Percentiles rank a stretch among this genome's conserved stretches.
phyloP scores from a whole-genome alignment of 1,139 yeast species.

The Geotrichum carabidarum region DNA sequence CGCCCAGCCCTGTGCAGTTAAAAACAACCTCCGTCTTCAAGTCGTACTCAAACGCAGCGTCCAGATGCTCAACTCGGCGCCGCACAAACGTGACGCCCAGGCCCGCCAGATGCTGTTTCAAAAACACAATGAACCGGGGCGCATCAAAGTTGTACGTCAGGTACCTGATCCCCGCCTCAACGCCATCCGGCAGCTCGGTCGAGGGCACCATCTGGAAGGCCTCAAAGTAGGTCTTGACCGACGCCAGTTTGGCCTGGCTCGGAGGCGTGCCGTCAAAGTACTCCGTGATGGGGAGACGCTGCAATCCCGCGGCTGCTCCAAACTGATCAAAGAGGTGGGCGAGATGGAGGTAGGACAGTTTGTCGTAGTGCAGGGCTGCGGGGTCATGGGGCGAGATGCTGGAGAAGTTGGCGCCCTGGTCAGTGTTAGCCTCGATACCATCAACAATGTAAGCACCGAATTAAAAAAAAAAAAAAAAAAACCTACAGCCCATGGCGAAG shows the following conservation, averaged over 20 bases:
- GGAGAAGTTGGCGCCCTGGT: slow-evolving; percentile 47
- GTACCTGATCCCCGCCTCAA: slow-evolving; percentile 50
- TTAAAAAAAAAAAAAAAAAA: slow-evolving; percentile 13
- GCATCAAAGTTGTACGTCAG: slow-evolving; percentile 64
- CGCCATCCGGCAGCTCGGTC: slow-evolving; percentile 45
- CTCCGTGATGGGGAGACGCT: slow-evolving; percentile 50
- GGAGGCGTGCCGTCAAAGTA: slow-evolving; percentile 43
- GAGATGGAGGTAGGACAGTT: slow-evolving; percentile 50
- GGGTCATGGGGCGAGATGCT: slow-evolving; percentile 58
- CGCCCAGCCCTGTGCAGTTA: slow-evolving; percentile 68
- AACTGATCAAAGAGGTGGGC: slow-evolving; percentile 42
- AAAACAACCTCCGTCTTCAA: slow-evolving; percentile 45
- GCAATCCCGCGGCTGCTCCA: slow-evolving; percentile 51
- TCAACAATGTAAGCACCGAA: background rate
- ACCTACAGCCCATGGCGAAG: slow-evolving; percentile 67
- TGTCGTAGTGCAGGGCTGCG: slow-evolving; percentile 50
- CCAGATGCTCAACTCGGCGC: slow-evolving; percentile 46
- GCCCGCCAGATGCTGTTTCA: slow-evolving; percentile 42
- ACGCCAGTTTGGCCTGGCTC: slow-evolving; percentile 40
- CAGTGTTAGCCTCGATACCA: background rate
- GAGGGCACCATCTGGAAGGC: slow-evolving; percentile 33
- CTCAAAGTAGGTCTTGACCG: slow-evolving; percentile 45
- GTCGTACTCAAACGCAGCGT: slow-evolving; percentile 46
- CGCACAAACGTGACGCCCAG: slow-evolving; percentile 50
- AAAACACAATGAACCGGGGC: slow-evolving; percentile 50